Evolutionary conservation across 345 rosid species (phyloP), one percentile per base, ranked within the genome.

Genomic region (Hypericum perforatum): DNA sequence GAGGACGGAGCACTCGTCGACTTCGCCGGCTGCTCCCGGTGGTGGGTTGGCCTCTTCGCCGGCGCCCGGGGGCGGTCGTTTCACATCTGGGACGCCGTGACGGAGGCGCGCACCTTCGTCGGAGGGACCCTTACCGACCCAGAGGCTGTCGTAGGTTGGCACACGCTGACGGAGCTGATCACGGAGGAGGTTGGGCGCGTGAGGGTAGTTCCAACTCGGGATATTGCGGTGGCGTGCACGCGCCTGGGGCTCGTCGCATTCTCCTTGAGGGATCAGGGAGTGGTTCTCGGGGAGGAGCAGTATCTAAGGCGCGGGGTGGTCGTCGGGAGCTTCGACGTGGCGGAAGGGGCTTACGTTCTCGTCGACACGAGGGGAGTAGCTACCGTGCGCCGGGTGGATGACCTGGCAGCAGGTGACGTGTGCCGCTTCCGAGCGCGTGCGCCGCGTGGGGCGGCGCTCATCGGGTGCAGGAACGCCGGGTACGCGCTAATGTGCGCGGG

Each of bases 31-130:
- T 77, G 82, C 15, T 67, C 68, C 7, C 82, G 74, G 0, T 85
- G 82, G 78, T 91, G 98, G 98, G 94, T 82, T n/a, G 98, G 96
- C 6, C 82, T 91, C 4, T 85, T 77, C 51, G 98, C 96, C 0
- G 98, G 98, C 0, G 77, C 77, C 0, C 89, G 90, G 0, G 92
- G 82, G 13, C 86, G 79, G 39, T 84, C 96, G 3, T 78, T 83
- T 57, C 95, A 59, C 43, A 76, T 92, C 6, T 92, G 98, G 98
- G 72, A 87, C 48, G 71, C 77, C 0, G 54, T 63, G 59, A 56
- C 71, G 0, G 96, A 83, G 60, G 77, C 71, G 48, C 63, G 68
- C 0, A 65, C 76, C 0, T 81, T 74, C 52, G 71, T 78, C 2
- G 92, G 80, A 13, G 83, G 89, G 9, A 4, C 78, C 0, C 52